Evolutionary conservation across 352 stramenopile species (phyloP).

Genomic region (Phytophthora agathidicida): DNA sequence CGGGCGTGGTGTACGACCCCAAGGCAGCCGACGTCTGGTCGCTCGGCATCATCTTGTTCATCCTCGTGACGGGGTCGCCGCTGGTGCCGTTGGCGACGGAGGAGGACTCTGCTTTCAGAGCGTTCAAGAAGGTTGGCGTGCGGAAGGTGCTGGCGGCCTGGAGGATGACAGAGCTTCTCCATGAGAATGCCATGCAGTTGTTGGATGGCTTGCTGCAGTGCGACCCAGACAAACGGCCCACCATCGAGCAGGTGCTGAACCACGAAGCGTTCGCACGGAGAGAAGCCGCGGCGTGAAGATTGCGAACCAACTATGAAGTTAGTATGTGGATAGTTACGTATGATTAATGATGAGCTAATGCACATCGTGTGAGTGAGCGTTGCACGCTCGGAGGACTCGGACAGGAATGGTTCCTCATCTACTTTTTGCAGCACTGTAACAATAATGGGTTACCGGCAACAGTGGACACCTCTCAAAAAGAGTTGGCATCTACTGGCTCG

Average conservation of each 20-base stretch:
- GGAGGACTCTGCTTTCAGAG: constrained; percentile 30
- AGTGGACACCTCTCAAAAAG: too few relatives aligned
- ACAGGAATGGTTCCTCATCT: too few relatives aligned
- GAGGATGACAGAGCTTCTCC: constrained; percentile 20
- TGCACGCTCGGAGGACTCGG: too few relatives aligned
- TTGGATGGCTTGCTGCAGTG: constrained; percentile 39
- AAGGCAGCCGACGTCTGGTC: constrained; percentile 61
- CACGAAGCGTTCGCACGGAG: constrained; percentile 18
- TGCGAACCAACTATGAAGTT: too few relatives aligned
- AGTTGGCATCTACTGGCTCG: too few relatives aligned
- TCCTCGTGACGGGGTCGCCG: constrained; percentile 50
- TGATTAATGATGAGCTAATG: too few relatives aligned
- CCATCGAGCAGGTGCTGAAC: constrained; percentile 22
- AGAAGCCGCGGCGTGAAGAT: not conserved
- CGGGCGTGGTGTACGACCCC: constrained; percentile 32
- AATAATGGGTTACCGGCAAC: too few relatives aligned
- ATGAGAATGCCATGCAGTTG: constrained; percentile 15
- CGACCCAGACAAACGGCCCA: constrained; percentile 16
- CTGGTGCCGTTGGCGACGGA: constrained; percentile 36
- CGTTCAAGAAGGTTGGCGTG: constrained; percentile 33
- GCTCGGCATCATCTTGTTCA: constrained; percentile 57
- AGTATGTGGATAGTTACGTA: too few relatives aligned
- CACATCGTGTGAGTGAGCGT: too few relatives aligned
- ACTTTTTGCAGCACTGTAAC: too few relatives aligned
- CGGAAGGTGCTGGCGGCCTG: constrained; percentile 39